A percentile compares a stretch with the other conserved stretches of the same genome.
Evolutionary conservation across 495 filamentous ascomycete species (phyloP).

Genomic region (Penicillium coprophilum): DNA sequence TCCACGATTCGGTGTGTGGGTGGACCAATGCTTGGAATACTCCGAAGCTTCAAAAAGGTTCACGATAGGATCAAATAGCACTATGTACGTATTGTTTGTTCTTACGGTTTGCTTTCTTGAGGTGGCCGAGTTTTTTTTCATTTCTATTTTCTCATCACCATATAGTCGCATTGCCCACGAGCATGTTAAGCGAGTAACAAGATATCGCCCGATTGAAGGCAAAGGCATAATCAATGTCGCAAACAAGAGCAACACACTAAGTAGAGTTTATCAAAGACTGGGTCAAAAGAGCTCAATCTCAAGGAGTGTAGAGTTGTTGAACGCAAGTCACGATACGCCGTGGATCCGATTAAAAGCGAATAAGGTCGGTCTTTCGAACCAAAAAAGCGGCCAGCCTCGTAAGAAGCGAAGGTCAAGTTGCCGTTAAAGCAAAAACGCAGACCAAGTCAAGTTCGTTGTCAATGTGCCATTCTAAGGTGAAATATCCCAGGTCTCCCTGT

Average conservation of each 20-base stretch:
- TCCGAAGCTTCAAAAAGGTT: neutral
- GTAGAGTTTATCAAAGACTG: neutral
- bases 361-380: slow-evolving; percentile 34
- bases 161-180: slow-evolving; percentile 2
- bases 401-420: slow-evolving; percentile 39
- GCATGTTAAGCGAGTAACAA: neutral
- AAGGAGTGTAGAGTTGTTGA: slow-evolving; percentile 24
- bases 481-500: slow-evolving; percentile 14
- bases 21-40: neutral
- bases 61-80: neutral
- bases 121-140: slow-evolving; percentile 49
- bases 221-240: slow-evolving; percentile 15
- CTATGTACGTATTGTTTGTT: no score
- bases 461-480: slow-evolving; percentile 41
- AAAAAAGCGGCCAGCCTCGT: slow-evolving; percentile 47
- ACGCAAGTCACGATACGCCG: slow-evolving; percentile 24
- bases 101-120: slow-evolving; percentile 21
- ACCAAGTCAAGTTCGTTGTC: slow-evolving; percentile 21
- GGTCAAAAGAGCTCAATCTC: slow-evolving; percentile 1
- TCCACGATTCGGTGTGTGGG: neutral
- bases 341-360: slow-evolving; percentile 31
- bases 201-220: slow-evolving; percentile 17
- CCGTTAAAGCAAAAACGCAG: slow-evolving; percentile 28
- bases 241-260: slow-evolving; percentile 20
- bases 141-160: slow-evolving; percentile 38